Evolutionary conservation across 2,329 filamentous ascomycete genomes (phyloP).

Genomic region (Graphilbum ipis-grandicollis): DNA sequence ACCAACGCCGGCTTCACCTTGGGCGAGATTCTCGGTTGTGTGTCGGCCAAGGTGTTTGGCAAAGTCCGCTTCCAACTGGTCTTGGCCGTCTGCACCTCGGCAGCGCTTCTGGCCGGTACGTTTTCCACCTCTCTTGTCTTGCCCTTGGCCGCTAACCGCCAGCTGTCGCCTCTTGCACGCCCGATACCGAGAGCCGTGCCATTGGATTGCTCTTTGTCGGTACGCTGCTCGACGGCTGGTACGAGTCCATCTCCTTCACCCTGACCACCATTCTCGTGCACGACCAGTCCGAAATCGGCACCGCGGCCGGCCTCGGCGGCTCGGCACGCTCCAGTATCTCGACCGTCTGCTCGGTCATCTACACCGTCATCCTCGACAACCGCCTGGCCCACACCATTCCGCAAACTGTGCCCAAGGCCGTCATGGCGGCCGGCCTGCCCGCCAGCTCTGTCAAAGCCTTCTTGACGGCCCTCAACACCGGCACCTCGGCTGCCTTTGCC

Average conservation of each 20-base stretch:
- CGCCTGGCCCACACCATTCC: slow-evolving; percentile 15
- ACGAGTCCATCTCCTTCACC: slow-evolving; percentile 16
- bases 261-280: slow-evolving; percentile 15
- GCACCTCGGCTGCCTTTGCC: not conserved
- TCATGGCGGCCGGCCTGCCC: slow-evolving; percentile 16
- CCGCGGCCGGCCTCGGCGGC: slow-evolving; percentile 16
- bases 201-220: slow-evolving; percentile 13
- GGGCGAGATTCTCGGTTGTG: not conserved
- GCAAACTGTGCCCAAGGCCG: slow-evolving; percentile 14
- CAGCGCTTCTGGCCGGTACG: not conserved
- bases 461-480: not conserved
- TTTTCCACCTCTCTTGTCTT: not conserved
- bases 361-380: slow-evolving; percentile 17
- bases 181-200: slow-evolving; percentile 4
- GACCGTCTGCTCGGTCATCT: slow-evolving; percentile 11
- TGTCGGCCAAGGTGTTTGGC: not conserved
- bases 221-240: slow-evolving; percentile 17
- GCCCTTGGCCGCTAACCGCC: not conserved
- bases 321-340: slow-evolving; percentile 14
- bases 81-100: not conserved
- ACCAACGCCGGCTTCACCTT: not conserved
- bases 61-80: not conserved
- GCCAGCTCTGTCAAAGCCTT: slow-evolving; percentile 1
- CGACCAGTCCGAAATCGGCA: slow-evolving; percentile 18
- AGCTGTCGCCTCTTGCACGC: not conserved